A percentile compares a stretch with the other conserved stretches of the same genome.
Evolutionary conservation across 2,329 filamentous ascomycete genomes (phyloP).

Genomic region (Hirsutella rhossiliensis): DNA sequence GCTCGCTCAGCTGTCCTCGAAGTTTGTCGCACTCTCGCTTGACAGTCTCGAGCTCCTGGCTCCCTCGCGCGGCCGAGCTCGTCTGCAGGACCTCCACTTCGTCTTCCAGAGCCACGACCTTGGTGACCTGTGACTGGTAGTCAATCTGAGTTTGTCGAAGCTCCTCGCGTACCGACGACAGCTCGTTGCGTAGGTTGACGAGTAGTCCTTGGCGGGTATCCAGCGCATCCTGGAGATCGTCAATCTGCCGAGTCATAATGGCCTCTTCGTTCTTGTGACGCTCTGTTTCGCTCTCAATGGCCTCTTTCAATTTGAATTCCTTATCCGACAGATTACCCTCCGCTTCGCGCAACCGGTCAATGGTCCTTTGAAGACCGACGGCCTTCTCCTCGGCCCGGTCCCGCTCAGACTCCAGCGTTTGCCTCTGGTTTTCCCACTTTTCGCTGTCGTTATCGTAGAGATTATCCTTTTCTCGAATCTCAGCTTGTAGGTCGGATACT

Average conservation of each 20-base stretch:
- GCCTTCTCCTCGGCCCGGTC: conserved; percentile 57
- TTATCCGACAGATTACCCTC: conserved; percentile 57
- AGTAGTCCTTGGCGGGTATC: conserved; percentile 52
- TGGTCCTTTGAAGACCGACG: conserved; percentile 54
- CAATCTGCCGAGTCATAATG: conserved; percentile 58
- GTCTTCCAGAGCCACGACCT: conserved; percentile 57
- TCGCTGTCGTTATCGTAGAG: conserved; percentile 60
- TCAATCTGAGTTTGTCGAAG: conserved; percentile 56
- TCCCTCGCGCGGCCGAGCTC: conserved; percentile 3
- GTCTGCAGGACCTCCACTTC: conserved; percentile 62
- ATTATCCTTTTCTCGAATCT: conserved; percentile 57
- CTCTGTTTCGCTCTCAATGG: conserved; percentile 57
- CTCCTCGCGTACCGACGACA: conserved; percentile 55
- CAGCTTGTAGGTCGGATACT: conserved; percentile 49
- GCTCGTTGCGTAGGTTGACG: conserved; percentile 52
- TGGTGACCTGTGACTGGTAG: conserved; percentile 49
- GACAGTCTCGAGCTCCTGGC: conserved; percentile 7
- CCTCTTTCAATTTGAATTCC: conserved; percentile 54
- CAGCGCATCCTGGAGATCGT: conserved; percentile 61
- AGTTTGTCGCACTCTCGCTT: conserved; percentile 15
- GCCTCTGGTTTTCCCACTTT: conserved; percentile 55
- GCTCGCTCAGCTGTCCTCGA: conserved; percentile 24
- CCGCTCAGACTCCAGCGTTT: conserved; percentile 52
- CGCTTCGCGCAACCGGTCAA: conserved; percentile 55
- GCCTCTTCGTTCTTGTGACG: conserved; percentile 63